Conservation (phyloP, 768 basidiomycete genomes). For the Rhodotorula paludigena region DNA sequence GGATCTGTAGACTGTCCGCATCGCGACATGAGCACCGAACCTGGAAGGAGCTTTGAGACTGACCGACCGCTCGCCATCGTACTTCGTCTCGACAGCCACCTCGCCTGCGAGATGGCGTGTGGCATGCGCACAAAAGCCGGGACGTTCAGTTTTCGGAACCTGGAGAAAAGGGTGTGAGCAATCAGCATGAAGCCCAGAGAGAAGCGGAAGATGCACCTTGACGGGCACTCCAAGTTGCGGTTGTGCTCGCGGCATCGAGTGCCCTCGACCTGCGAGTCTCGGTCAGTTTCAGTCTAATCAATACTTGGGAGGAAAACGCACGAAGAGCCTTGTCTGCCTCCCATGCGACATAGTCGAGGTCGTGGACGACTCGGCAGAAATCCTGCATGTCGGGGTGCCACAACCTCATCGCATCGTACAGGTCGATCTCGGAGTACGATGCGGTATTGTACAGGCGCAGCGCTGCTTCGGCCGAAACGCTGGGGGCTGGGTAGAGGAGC, state of each 20-base stretch:
- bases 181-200: no score
- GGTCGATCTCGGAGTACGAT: slow-evolving; percentile 57
- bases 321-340: slow-evolving; percentile 47
- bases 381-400: slow-evolving; percentile 66
- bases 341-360: slow-evolving; percentile 58
- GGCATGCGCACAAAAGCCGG: slow-evolving; percentile 52
- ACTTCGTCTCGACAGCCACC: slow-evolving; percentile 87
- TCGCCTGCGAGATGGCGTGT: slow-evolving; percentile 44
- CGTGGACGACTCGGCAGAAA: slow-evolving; percentile 57
- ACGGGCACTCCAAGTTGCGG: slow-evolving; percentile 61
- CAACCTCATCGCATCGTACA: slow-evolving; percentile 61
- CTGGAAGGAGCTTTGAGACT: accelerated
- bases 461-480: slow-evolving; percentile 52
- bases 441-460: slow-evolving; percentile 58
- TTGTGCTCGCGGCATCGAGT: background rate
- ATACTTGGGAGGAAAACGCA: background rate
- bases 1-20: slow-evolving; percentile 66
- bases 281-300: no score
- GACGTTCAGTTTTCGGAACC: slow-evolving; percentile 83
- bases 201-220: slow-evolving; percentile 51
- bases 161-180: slow-evolving; percentile 37
- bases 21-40: background rate
- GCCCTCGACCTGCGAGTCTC: background rate
- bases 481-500: slow-evolving; percentile 64
- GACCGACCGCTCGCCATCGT: slow-evolving; percentile 73